Evolutionary conservation across 495 filamentous ascomycete genomes (phyloP).

Genomic region (Tuber calosporum): DNA sequence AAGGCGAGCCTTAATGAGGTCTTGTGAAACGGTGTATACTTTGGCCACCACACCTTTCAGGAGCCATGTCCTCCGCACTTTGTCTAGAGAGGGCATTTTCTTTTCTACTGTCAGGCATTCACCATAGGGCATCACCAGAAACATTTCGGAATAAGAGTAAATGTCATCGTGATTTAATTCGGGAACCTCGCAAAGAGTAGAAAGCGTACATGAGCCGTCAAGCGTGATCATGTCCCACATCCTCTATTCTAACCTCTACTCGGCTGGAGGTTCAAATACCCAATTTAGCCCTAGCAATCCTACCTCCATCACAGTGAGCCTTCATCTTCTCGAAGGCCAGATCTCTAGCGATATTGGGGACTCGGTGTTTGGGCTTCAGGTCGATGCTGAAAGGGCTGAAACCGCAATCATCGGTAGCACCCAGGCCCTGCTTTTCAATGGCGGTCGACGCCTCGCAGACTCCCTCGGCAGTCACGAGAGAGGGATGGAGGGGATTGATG

Average conservation of each 20-base stretch:
- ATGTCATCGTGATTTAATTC: neutral
- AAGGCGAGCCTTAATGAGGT: neutral
- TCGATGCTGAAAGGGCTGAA: constrained; percentile 45
- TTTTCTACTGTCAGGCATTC: neutral
- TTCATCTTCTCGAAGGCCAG: constrained; percentile 46
- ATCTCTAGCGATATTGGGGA: constrained; percentile 45
- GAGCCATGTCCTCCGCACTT: neutral
- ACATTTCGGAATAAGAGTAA: neutral
- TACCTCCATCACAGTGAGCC: constrained; percentile 44
- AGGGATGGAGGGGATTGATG: constrained; percentile 43
- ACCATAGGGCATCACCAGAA: neutral
- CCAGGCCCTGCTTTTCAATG: constrained; percentile 44
- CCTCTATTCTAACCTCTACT: neutral
- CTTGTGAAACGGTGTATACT: neutral
- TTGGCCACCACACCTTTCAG: neutral
- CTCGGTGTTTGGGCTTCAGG: constrained; percentile 45
- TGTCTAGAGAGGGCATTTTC: neutral
- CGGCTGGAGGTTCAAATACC: constrained; percentile 31
- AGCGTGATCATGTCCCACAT: neutral
- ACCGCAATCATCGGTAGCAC: constrained; percentile 47
- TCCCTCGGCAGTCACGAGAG: constrained; percentile 44
- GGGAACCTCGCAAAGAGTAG: neutral
- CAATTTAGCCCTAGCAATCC: constrained; percentile 44
- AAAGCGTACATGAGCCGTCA: neutral
- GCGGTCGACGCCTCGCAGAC: constrained; percentile 42